phyloP scores from a whole-genome alignment of 768 basidiomycete genomes.

The Russula ochroleuca region DNA sequence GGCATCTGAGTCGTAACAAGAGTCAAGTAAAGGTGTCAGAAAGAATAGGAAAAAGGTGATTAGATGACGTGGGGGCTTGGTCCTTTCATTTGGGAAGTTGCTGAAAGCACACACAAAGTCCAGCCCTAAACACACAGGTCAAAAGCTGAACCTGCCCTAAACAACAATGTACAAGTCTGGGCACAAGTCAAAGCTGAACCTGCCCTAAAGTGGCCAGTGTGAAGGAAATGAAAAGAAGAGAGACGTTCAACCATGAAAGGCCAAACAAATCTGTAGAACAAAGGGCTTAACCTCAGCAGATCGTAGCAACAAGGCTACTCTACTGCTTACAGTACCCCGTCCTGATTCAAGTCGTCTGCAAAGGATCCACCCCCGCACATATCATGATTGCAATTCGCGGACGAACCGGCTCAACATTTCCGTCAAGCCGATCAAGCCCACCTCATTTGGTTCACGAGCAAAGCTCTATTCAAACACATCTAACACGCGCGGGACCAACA shows the following conservation, averaged over 20 bases:
- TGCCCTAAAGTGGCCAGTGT: slow-evolving; percentile 40
- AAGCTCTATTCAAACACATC: slow-evolving; percentile 63
- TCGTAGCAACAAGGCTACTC: slow-evolving; percentile 77
- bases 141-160: slow-evolving; percentile 21
- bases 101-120: no score
- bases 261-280: no score
- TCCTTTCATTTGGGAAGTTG: no score
- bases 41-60: no score
- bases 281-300: slow-evolving; percentile 48
- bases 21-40: no score
- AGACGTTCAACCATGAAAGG: slow-evolving; percentile 40
- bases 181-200: slow-evolving; percentile 31
- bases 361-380: slow-evolving; percentile 71
- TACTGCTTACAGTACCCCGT: slow-evolving; percentile 73
- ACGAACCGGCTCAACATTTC: slow-evolving; percentile 53
- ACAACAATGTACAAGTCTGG: neutral
- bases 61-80: no score
- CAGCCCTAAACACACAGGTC: no score
- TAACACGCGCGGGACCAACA: slow-evolving; percentile 63
- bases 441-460: slow-evolving; percentile 66
- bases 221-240: slow-evolving; percentile 33
- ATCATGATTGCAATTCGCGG: slow-evolving; percentile 58
- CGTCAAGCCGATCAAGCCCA: slow-evolving; percentile 44
- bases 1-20: no score
- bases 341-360: slow-evolving; percentile 75